Conservation (phyloP, 2,329 filamentous ascomycete species). For the Colletotrichum sp. region DNA sequence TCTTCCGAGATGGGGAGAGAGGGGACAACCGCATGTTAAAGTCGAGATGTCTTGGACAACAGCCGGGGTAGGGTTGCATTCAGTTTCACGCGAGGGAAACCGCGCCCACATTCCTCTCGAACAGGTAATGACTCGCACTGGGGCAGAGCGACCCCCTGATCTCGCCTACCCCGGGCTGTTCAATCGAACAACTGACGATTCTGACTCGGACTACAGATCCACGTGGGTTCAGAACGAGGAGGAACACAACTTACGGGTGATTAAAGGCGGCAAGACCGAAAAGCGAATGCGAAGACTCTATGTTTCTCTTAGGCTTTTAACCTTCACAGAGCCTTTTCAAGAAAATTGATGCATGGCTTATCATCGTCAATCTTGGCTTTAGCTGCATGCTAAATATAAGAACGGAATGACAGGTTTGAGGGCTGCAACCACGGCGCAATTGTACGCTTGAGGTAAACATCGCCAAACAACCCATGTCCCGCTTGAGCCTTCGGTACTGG, state of each 20-base stretch:
- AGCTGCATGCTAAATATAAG: neutral
- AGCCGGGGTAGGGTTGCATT: neutral
- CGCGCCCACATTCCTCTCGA: neutral
- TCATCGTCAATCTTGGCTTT: neutral
- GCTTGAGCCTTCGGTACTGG: neutral
- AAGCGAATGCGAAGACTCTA: neutral
- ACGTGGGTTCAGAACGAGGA: neutral
- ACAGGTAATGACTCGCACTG: slow-evolving; percentile 3
- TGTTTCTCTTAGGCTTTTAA: neutral
- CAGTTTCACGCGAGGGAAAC: neutral
- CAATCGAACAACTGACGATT: neutral
- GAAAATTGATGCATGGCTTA: no score
- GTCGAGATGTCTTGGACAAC: neutral
- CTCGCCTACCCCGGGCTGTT: neutral
- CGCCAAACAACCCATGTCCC: neutral
- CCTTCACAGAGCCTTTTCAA: neutral
- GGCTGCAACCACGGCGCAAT: neutral
- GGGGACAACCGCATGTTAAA: neutral
- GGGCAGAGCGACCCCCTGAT: neutral
- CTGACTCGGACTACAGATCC: slow-evolving; percentile 4
- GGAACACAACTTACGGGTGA: neutral
- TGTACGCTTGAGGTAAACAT: neutral
- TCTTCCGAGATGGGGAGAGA: neutral
- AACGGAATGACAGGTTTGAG: neutral
- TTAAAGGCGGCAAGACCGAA: neutral